Evolutionary conservation across 2,329 filamentous ascomycete genomes (phyloP).

Genomic region (Aspergillus tanneri): DNA sequence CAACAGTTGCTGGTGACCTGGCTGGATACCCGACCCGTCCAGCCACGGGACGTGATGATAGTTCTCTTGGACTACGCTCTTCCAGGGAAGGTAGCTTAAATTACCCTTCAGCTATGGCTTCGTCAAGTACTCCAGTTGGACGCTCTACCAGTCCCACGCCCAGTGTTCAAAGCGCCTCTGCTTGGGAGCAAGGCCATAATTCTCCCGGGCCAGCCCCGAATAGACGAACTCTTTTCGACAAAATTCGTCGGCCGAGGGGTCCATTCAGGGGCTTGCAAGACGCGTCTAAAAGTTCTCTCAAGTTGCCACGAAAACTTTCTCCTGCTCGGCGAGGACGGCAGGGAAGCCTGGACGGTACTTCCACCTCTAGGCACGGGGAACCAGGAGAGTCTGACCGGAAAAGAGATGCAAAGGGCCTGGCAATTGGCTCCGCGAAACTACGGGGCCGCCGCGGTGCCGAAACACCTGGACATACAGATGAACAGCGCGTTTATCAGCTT

Average conservation of each 20-base stretch:
- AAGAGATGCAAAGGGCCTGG: conserved; percentile 38
- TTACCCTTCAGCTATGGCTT: conserved; percentile 52
- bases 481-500: conserved; percentile 68
- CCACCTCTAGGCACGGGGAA: conserved; percentile 26
- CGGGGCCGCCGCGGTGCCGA: conserved; percentile 28
- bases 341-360: conserved; percentile 36
- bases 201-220: conserved; percentile 39
- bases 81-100: conserved; percentile 50
- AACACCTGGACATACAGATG: conserved; percentile 44
- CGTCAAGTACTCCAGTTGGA: conserved; percentile 51
- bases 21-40: conserved; percentile 62
- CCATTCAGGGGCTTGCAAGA: conserved; percentile 36
- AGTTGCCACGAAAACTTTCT: conserved; percentile 33
- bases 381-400: conserved; percentile 39
- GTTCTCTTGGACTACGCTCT: conserved; percentile 53
- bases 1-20: conserved; percentile 37
- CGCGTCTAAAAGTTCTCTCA: conserved; percentile 24
- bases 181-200: conserved; percentile 45
- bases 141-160: conserved; percentile 81
- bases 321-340: conserved; percentile 34
- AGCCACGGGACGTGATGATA: conserved; percentile 74
- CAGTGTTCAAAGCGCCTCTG: conserved; percentile 64
- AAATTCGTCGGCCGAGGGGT: conserved; percentile 52
- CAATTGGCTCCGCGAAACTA: conserved; percentile 35
- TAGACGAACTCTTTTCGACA: conserved; percentile 54